A percentile compares a stretch with the other conserved stretches of the same genome.
Conservation (phyloP, 768 basidiomycete species). For the Megacollybia marginata region DNA sequence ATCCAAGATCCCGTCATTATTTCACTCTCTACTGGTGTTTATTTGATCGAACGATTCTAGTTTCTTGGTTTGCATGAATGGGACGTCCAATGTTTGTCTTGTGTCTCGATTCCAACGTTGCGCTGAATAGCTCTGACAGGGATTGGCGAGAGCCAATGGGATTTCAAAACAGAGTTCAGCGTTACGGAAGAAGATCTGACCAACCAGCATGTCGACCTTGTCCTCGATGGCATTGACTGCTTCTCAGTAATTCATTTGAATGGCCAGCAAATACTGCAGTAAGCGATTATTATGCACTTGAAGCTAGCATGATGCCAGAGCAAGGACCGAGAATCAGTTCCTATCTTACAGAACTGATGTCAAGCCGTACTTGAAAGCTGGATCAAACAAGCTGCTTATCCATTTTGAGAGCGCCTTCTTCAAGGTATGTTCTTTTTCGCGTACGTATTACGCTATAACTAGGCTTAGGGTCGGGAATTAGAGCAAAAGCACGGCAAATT, state of each 20-base stretch:
- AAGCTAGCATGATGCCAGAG: background rate
- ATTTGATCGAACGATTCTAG: slow-evolving; percentile 23
- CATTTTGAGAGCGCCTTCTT: slow-evolving; percentile 71
- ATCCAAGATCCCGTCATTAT: slow-evolving; percentile 79
- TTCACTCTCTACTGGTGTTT: background rate
- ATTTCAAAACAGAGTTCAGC: slow-evolving; percentile 63
- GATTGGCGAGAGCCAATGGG: slow-evolving; percentile 86
- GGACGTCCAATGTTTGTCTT: slow-evolving; percentile 73
- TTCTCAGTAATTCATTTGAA: slow-evolving; percentile 81
- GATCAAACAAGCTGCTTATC: slow-evolving; percentile 60
- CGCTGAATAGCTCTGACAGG: slow-evolving; percentile 35
- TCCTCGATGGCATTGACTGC: slow-evolving; percentile 91
- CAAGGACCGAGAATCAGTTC: slow-evolving; percentile 79
- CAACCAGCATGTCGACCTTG: slow-evolving; percentile 53
- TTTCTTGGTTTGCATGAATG: slow-evolving; percentile 77
- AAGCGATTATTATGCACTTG: background rate
- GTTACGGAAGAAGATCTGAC: slow-evolving; percentile 39
- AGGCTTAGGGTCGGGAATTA: slow-evolving; percentile 56
- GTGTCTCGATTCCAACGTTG: background rate
- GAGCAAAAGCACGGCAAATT: slow-evolving; percentile 60
- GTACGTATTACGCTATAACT: background rate
- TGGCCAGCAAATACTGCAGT: slow-evolving; percentile 60
- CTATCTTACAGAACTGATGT: slow-evolving; percentile 59
- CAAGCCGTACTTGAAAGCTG: slow-evolving; percentile 44
- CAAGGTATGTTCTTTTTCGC: slow-evolving; percentile 31